Evolutionary conservation across 768 basidiomycete species (phyloP), one percentile per base, ranked within the genome.

Genomic region (Boletellus ananiceps): DNA sequence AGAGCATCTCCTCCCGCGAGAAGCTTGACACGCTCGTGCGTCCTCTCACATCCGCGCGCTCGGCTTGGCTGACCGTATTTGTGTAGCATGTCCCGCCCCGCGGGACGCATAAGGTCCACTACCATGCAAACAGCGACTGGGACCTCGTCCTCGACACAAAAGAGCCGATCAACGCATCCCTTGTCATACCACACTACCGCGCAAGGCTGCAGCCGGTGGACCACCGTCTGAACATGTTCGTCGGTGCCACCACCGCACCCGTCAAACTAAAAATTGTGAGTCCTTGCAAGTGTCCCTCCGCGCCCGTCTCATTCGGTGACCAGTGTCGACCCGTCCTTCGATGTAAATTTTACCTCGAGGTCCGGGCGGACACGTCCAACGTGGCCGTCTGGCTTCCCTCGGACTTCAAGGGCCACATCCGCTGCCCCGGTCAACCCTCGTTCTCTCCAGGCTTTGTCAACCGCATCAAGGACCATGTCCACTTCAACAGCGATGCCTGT

Each of bases 371-470:
- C n/a, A 67, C 72, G n/a, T 84, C 88, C 35, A 78, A 86, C 57
- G 77, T 89, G 27, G 87, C 82, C 5, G 67, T 89, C 50, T 89
- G 82, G 81, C 72, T 90, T 16, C 88, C 88, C 13, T 88, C 86
- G 32, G 86, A 90, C 60, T 89, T 89, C 69, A 78, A 72, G 47
- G 88, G 88, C 19, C 77, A 71, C 33, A 85, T 90, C 34, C 77
- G 74, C 57, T 68, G 78, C 57, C 67, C 74, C 13, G 77, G 78
- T 40, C 77, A 71, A 52, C 70, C 76, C 5, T 64, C 72, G 8
- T 83, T 82, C 65, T 90, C 87, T 18, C 75, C 85, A 8, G 86
- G 86, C 36, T 89, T 90, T 67, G 66, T 79, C 44, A 88, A 88
- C 65, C 78, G 79, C 51, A 81, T 90, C 48, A 67, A 81, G 62